Evolutionary conservation across 345 rosid species (phyloP), one percentile per base, ranked within the genome.

Genomic region (Pistacia integerrima): DNA sequence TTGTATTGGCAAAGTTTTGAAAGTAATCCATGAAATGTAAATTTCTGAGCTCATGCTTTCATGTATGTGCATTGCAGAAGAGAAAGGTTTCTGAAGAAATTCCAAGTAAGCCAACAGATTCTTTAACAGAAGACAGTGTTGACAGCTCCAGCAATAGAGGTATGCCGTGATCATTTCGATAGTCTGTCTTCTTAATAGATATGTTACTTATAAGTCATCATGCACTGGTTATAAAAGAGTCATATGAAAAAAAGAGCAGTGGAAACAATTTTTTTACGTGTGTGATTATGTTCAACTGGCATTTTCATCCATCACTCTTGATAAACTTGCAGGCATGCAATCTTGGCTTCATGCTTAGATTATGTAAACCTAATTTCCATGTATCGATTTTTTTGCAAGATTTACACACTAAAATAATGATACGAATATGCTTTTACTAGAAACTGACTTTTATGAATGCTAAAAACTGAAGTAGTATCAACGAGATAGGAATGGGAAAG

Each of bases 81-180:
- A 85, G 88, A 78, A 91, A 87, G 84, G 70, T 78, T 38, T 76
- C 85, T 18, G 89, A 85, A 51, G 91, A 83, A 59, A 38, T 51
- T 76, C 67, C 79, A 25, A 74, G 77, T 78, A 80, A 88, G 59
- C 88, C 90, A n/a, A 84, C 92, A 5, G 90, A 89, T 87, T 11
- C 84, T 73, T 75, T 88, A 65, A 82, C 87, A 73, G 64, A 77
- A 73, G 81, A 70, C 17, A 61, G 54, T 38, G 18, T 8, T 12
- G 82, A 83, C 10, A 66, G 73, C 63, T 75, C 73, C 61, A 71
- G 71, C 55, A 66, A 74, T 14, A 44, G 51, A 82, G 94, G 94
- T 90, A 49, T n/a, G 76, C 48, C 67, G 10, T 16, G 25, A 28
- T 60, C 74, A 60, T 44, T 46, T 48, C 8, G 46, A 36, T 70